Evolutionary conservation across 163 green algal genomes (phyloP), one percentile per base, ranked within the genome.

Genomic region (Coccomyxa subellipsoidea): DNA sequence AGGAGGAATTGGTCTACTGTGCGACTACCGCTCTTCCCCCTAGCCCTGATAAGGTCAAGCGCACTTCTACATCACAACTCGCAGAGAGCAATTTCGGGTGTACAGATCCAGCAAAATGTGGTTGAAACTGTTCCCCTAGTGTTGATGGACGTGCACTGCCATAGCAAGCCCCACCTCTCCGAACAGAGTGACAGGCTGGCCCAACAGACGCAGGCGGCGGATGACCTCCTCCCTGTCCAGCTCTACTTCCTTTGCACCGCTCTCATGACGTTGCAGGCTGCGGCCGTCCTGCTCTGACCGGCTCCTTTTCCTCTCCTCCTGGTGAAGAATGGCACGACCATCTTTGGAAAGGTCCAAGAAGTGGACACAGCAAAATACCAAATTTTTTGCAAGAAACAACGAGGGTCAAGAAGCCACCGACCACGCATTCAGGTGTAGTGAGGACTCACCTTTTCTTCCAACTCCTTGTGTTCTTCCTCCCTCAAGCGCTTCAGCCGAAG

Each of bases 161-260:
- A n/a, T n/a, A n/a, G n/a, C n/a, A n/a, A 36, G 27, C 38, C 66
- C 2, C 38, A 85, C 91, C 89, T 99, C 96, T 29, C 92, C 96
- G 86, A 99, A 99, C 29, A 99, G 86, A 0, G 93, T 98, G 3
- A 87, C 90, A 0, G 96, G 96, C 84, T 98, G 90, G 0, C 91
- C 87, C 7, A 98, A 85, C 12, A 92, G 81, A 0, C 96, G 83
- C 54, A 99, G 90, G 9, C 96, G 85, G 4, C 95, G 87, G n/a
- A 97, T 91, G 32, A 98, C 94, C 79, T 98, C 95, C 54, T 91
- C 91, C 7, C 37, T 69, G 0, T 85, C 88, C 38, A 96, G 88
- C 12, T 76, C 69, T 35, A 82, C 79, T 39, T 86, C 83, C 31
- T 39, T 38, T 39, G 78, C 38, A 80, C 27, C 77, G 38, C 29